Evolutionary conservation across 768 basidiomycete genomes (phyloP), one percentile per base, ranked within the genome.

Genomic region (Russula sp.): DNA sequence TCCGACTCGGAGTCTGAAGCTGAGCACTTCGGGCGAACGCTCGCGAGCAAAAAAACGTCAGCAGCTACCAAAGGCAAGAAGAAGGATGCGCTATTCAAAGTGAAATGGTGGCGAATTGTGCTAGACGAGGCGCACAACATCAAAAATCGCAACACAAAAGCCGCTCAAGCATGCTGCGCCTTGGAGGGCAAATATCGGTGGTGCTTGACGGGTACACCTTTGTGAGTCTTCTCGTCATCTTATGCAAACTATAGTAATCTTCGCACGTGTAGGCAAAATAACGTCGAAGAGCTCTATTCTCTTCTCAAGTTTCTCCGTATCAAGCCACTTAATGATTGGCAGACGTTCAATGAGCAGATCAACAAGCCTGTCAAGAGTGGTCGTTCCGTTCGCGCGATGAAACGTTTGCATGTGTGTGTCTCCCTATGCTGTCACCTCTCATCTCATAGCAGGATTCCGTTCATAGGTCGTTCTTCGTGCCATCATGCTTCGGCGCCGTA

Each of bases 91-190:
- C 69, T 99, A 22, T 97, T 90, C 69, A 80, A 80, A 18, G 79
- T 91, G 31, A 85, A 85, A 67, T 98, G 91, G 88, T 88, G 84
- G 75, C 80, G 92, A 11, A 79, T 96, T 53, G 88, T 98, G 32
- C 81, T 98, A 91, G 94, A 97, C 70, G 94, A 97, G 70, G 94
- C 94, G 0, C 94, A 97, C 71, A 91, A 88, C 68, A 96, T 97
- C 77, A 96, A 95, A 79, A 93, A 94, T 70, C 79, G 84, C 55
- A 86, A 80, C 40, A 90, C 88, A 0, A 89, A 92, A 70, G 83
- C 82, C 35, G 85, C 91, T 2, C 77, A 86, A 42, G 93, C 91
- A 0, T 92, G 91, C 63, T 89, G 84, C 63, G 88, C 79, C 6
- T 77, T 96, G n/a, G 73, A 86, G 52, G 81, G 82, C 14, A 91